phyloP scores from a whole-genome alignment of 768 basidiomycete genomes.

The Russula foetens region DNA sequence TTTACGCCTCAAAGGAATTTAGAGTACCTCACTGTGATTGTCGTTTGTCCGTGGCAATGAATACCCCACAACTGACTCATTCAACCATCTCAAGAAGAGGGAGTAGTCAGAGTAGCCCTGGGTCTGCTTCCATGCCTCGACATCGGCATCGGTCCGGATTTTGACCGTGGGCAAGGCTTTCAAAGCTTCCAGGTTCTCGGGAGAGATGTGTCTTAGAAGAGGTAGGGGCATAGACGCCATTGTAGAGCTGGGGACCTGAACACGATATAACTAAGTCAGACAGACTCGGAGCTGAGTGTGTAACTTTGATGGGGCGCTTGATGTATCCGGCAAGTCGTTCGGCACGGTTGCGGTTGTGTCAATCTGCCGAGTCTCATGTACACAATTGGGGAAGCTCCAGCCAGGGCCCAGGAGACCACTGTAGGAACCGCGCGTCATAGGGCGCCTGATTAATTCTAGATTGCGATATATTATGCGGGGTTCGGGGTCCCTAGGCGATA shows the following conservation, averaged over 20 bases:
- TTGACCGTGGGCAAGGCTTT: conserved; percentile 36
- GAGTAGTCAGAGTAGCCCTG: conserved; percentile 67
- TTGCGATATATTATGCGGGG: too few species aligned
- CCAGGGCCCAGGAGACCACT: not conserved
- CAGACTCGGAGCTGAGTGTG: too few species aligned
- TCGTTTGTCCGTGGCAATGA: conserved; percentile 37
- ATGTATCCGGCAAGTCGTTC: too few species aligned
- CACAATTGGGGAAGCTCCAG: not conserved
- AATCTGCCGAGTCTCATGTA: not conserved
- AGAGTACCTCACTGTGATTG: conserved; percentile 23
- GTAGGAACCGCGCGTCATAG: conserved; percentile 1
- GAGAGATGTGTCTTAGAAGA: conserved; percentile 7
- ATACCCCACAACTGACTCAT: conserved; percentile 66
- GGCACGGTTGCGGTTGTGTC: too few species aligned
- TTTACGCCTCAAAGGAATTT: not conserved
- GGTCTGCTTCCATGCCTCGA: conserved; percentile 62
- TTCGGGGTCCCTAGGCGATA: too few species aligned
- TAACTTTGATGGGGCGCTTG: too few species aligned
- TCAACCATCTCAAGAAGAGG: conserved; percentile 67
- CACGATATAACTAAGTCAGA: not conserved
- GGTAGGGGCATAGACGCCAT: conserved; percentile 14
- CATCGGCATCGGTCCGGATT: conserved; percentile 67
- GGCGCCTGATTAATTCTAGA: not conserved
- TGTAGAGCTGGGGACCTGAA: not conserved
- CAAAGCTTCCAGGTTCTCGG: not conserved